Evolutionary conservation across 2,329 filamentous ascomycete species (phyloP), one percentile per base, ranked within the genome.

Genomic region (Scedosporium boydii): DNA sequence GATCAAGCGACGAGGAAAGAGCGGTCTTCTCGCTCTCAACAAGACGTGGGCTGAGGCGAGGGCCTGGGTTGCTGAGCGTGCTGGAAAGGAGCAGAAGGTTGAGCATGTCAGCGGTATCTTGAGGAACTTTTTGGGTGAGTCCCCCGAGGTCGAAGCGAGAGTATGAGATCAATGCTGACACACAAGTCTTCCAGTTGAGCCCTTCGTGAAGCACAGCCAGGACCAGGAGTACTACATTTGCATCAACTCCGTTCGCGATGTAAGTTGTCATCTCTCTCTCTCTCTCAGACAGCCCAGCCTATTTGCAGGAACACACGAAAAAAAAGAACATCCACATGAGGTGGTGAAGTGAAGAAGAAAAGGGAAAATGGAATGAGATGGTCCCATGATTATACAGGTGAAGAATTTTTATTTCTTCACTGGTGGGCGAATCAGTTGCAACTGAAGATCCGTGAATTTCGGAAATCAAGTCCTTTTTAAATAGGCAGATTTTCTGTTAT

Each of bases 221-320:
- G 89, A 92, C 76, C 97, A 93, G 67, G 95, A 99, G 80, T 98
- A 98, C 83, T 99, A 99, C 82, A 96, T 99, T 83, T 97, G 97
- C 87, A 99, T 99, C 83, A 95, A 97, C 86, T 98, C 95, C 67
- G 93, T 96, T 73, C 90, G 95, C 83, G 95, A 98, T 88, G 95
- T 98, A 87, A 87, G 92, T 87, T 65, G 64, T 16, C 21, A 58
- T 26, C n/a, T 23, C 55, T 34, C 10, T 26, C n/a, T 23, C 55
- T 34, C 10, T 34, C 23, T 3, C 18, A 29, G 2, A 7, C 6
- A 55, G 12, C 18, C 51, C 21, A 14, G 44, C 23, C 23, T 14
- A 18, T 23, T 23, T 23, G 23, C 29, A 27, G 23, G 18, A 23
- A 21, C 51, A 16, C 51, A 3, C n/a, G 3, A 4, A 7, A n/a